Evolutionary conservation across 2,329 filamentous ascomycete genomes (phyloP), one percentile per base, ranked within the genome.

Genomic region (Talaromyces albobiverticillius): DNA sequence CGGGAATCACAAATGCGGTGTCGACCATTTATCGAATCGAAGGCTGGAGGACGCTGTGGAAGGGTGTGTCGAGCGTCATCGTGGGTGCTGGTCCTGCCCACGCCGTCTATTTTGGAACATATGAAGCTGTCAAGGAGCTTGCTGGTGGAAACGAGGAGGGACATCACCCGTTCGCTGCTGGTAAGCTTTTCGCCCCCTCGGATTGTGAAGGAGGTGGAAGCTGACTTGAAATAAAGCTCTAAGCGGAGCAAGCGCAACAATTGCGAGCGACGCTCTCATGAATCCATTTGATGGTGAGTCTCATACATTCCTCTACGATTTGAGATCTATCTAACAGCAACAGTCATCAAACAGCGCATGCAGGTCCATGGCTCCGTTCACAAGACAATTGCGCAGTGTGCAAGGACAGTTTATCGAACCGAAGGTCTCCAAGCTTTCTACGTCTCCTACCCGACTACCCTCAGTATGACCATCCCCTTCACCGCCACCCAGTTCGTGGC

Each of bases 291-390:
- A 99, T 76, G 91, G 91, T 96, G 82, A 66, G 83, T 48, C 13
- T 16, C 4, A 16, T 14, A 16, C 11, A 26, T 11, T 16, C 22
- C 4, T 7, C 10, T 7, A 22, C 7, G 5, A 14, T 5, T n/a
- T n/a, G 22, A n/a, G 14, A 29, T 22, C 9, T 8, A 20, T 9
- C 7, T 32, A 56, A 57, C 25, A 42, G 46, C 8, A 26, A 18
- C 66, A 96, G 94, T 99, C 58, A 96, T 99, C 79, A 99, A 99
- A 77, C 94, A 99, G 74, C 89, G 94, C 65, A 99, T 99, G 94
- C 94, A 99, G 74, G 89, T 99, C 56, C 90, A 96, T 70, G 89
- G 94, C 66, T 97, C 93, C n/a, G 85, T 86, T 61, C 96, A 97
- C 76, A 87, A 86, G 64, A 91, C 88, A 20, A 87, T 97, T 75